These are phyloP conservation scores for Monilinia polystroma DNA, from an alignment of 2,329 filamentous ascomycete genomes.

Conservation along the genomic window DNA sequence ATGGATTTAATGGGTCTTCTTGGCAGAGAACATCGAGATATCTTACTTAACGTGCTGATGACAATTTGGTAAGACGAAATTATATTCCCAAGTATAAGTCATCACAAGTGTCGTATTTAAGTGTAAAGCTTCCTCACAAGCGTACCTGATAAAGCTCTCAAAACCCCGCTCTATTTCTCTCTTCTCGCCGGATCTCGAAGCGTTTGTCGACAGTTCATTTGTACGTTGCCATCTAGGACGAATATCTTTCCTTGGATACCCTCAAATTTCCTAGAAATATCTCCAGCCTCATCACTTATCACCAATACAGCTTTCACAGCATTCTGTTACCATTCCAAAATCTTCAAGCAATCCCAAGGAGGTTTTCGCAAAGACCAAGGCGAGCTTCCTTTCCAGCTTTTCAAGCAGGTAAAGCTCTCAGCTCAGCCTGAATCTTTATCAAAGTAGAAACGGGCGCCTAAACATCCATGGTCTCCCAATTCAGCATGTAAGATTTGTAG, in stretches of 20 bases:
- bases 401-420: too few species aligned
- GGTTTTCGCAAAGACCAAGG: neutral
- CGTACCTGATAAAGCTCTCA: neutral
- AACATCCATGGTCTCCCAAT: neutral
- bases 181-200: too few species aligned
- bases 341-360: neutral
- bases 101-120: neutral
- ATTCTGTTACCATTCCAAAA: too few species aligned
- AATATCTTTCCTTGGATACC: too few species aligned
- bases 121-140: neutral
- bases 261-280: too few species aligned
- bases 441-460: neutral
- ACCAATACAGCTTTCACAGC: too few species aligned
- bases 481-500: neutral
- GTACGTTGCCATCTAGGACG: too few species aligned
- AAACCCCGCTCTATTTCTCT: neutral
- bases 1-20: neutral
- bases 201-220: too few species aligned
- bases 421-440: neutral
- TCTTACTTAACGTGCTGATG: neutral
- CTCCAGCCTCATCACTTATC: too few species aligned
- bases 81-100: neutral
- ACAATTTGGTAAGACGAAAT: neutral
- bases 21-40: neutral
- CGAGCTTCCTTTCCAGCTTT: too few species aligned